Base-by-base conservation (phyloP, 2,329 filamentous ascomycete species). In the Gaeumannomyces tritici region DNA sequence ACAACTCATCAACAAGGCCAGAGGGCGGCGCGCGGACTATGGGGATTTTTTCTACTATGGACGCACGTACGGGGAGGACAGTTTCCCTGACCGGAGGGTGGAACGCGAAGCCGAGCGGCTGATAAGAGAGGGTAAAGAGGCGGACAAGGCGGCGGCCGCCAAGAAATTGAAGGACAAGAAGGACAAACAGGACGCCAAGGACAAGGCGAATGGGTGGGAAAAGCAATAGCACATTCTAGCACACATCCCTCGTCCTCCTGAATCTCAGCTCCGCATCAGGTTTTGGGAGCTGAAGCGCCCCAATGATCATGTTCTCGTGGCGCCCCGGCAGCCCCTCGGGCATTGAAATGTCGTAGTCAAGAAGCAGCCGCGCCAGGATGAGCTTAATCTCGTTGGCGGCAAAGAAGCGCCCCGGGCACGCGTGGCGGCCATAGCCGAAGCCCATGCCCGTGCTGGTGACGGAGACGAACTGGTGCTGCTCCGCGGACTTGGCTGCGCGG, bases 351-450 rank as follows among this genome's bases (percentile, higher is more conserved):
- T 79, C 76, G 62, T 77, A 79, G 62, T 73, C 72, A 42, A 77
- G 69, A 26, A 79, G 64, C 31, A 78, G 68, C 62, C 72, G 72
- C 0, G 73, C 71, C 59, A 79, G 62, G 26, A 76, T 67, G 62
- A 78, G 69, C 70, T 80, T 79, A 63, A 79, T 75, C 67, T 75
- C 74, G 64, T 77, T 75, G 24, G 71, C 68, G 15, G 76, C 77
- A 64, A 80, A 79, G 70, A 79, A 80, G 21, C 78, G 72, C 3
- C 78, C 78, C 0, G 78, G 78, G 56, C 78, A 80, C 3, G 78
- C 77, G 63, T 79, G 75, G 63, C 74, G 74, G 42, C 77, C 78
- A 3, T 75, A 74, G 4, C 77, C 77, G 62, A 79, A 80, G 62
- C 77, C 74, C 65, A 77, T 71, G 63, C 77, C 75, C 26, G 71